Conservation (phyloP, 305 asterid species). For the Fraxinus baroniana region DNA sequence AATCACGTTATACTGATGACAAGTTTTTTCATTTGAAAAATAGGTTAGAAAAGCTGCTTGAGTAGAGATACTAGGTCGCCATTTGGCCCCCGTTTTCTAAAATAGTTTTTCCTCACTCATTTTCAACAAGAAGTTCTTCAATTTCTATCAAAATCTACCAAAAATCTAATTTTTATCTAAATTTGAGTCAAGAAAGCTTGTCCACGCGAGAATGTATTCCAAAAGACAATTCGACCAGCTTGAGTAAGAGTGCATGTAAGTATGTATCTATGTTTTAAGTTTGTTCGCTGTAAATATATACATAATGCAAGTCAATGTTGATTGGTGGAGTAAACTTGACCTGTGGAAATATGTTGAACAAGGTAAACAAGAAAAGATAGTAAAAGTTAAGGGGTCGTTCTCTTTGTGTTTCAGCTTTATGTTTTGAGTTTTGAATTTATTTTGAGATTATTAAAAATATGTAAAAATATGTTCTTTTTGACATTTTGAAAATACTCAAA, state of each 20-base stretch:
- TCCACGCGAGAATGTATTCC: neutral
- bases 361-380: neutral
- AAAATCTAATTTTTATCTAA: neutral
- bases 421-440: too few relatives aligned
- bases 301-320: neutral
- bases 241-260: neutral
- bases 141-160: neutral
- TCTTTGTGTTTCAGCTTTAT: too few relatives aligned
- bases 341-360: neutral
- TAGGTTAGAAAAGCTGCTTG: neutral
- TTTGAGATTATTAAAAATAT: too few relatives aligned
- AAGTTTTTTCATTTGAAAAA: neutral
- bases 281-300: neutral
- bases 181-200: neutral
- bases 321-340: neutral
- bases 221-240: neutral
- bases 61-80: too few relatives aligned
- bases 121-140: neutral
- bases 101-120: neutral
- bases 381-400: too few relatives aligned
- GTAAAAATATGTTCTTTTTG: too few relatives aligned
- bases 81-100: neutral
- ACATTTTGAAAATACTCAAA: too few relatives aligned
- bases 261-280: neutral
- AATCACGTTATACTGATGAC: neutral